phyloP scores from a whole-genome alignment of 1,284 basidiomycete species.

The Chondrostereum purpureum region DNA sequence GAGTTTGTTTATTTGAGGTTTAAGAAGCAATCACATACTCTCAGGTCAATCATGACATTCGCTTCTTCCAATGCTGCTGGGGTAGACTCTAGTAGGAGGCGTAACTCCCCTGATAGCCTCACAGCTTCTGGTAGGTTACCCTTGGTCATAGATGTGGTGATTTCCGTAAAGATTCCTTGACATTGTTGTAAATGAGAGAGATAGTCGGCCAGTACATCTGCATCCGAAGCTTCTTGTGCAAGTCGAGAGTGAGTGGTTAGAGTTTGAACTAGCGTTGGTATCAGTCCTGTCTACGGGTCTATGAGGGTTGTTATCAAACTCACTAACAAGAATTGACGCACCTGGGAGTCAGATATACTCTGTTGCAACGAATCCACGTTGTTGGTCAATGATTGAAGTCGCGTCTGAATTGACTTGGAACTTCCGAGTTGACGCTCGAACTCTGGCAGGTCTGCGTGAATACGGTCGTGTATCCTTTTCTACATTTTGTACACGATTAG shows the following conservation, averaged over 20 bases:
- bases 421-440: conserved; percentile 60
- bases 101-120: conserved; percentile 31
- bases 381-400: conserved; percentile 42
- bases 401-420: conserved; percentile 57
- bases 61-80: conserved; percentile 48
- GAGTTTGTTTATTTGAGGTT: too few species aligned
- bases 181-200: conserved; percentile 50
- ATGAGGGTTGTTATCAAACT: conserved; percentile 3
- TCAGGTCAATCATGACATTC: conserved; percentile 47
- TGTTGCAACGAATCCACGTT: conserved; percentile 48
- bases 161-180: conserved; percentile 33
- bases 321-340: conserved; percentile 22
- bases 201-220: conserved; percentile 40
- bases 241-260: conserved; percentile 53
- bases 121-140: conserved; percentile 62
- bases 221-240: conserved; percentile 52
- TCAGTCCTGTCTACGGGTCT: conserved; percentile 51
- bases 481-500: conserved; percentile 22
- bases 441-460: conserved; percentile 51
- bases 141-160: conserved; percentile 38
- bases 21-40: too few species aligned
- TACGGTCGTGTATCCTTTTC: conserved; percentile 62
- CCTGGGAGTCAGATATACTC: conserved; percentile 51
- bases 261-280: conserved; percentile 46
- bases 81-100: conserved; percentile 37